Conservation (phyloP, 2,329 filamentous ascomycete species). For the Colletotrichum liaoningense region DNA sequence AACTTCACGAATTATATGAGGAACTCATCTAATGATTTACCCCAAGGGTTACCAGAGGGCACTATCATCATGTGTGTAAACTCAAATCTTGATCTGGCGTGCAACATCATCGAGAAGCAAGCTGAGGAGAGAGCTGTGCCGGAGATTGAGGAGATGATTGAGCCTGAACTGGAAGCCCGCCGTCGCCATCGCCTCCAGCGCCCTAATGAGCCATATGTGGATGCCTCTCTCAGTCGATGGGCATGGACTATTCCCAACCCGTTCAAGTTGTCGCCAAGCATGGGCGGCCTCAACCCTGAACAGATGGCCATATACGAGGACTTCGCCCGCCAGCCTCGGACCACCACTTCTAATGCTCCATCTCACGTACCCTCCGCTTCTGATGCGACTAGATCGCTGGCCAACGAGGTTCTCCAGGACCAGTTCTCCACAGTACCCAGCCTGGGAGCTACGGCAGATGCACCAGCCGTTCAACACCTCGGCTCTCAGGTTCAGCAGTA, state of each 20-base stretch:
- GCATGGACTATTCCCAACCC: conserved; percentile 93
- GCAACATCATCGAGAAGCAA: conserved; percentile 93
- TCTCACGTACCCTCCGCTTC: conserved; percentile 68
- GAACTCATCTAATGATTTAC: conserved; percentile 72
- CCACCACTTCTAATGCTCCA: conserved; percentile 63
- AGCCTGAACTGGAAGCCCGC: conserved; percentile 81
- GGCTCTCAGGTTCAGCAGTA: conserved; percentile 67
- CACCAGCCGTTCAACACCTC: conserved; percentile 63
- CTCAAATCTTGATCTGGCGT: conserved; percentile 94
- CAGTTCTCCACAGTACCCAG: conserved; percentile 68
- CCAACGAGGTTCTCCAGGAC: conserved; percentile 74
- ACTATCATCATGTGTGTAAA: conserved; percentile 99
- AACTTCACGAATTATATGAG: conserved; percentile 98
- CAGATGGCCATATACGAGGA: conserved; percentile 98
- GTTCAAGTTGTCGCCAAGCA: conserved; percentile 82
- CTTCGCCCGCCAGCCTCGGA: conserved; percentile 87
- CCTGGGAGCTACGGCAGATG: conserved; percentile 70
- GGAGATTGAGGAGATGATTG: conserved; percentile 95
- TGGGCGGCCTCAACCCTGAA: conserved; percentile 83
- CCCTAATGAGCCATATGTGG: conserved; percentile 86
- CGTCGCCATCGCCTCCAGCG: conserved; percentile 80
- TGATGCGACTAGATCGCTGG: conserved; percentile 70
- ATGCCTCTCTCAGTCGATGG: conserved; percentile 87
- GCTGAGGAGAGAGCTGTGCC: conserved; percentile 93
- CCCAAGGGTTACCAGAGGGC: conserved; percentile 89